Evolutionary conservation across 495 filamentous ascomycete species (phyloP).

Genomic region (Haplographium delicatum): DNA sequence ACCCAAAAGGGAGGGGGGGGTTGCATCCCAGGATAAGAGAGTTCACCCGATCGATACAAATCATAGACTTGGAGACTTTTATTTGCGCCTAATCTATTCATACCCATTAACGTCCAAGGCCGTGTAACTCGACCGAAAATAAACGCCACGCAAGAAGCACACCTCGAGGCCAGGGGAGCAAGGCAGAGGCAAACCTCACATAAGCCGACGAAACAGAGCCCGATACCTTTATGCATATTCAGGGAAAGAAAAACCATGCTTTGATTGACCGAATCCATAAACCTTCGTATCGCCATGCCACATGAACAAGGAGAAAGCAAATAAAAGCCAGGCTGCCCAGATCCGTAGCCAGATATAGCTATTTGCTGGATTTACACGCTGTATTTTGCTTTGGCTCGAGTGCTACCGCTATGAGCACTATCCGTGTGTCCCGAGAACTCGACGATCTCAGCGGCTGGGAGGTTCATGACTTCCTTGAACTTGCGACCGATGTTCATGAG

Average conservation of each 20-base stretch:
- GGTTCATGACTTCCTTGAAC: conserved; percentile 85
- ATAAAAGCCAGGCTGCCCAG: neutral
- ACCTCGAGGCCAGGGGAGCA: too few relatives aligned
- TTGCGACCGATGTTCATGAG: conserved; percentile 75
- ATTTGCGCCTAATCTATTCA: neutral
- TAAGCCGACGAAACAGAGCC: too few relatives aligned
- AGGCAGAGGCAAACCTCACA: too few relatives aligned
- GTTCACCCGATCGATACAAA: neutral
- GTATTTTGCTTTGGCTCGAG: conserved; percentile 91
- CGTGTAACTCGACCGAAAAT: too few relatives aligned
- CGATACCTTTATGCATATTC: conserved; percentile 18
- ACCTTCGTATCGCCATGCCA: conserved; percentile 5
- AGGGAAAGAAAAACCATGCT: conserved; percentile 11
- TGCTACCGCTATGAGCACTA: conserved; percentile 85
- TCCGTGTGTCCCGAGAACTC: conserved; percentile 98
- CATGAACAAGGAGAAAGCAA: neutral
- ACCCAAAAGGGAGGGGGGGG: too few relatives aligned
- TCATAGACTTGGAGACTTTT: neutral
- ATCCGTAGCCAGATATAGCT: too few relatives aligned
- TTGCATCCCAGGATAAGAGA: too few relatives aligned
- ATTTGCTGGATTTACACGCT: conserved; percentile 51
- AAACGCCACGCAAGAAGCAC: too few relatives aligned
- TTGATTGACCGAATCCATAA: too few relatives aligned
- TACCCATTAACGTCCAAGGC: too few relatives aligned
- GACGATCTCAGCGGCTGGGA: conserved; percentile 67